Evolutionary conservation across 148 eudicot species (phyloP).

Genomic region (Camellia granthamiana): DNA sequence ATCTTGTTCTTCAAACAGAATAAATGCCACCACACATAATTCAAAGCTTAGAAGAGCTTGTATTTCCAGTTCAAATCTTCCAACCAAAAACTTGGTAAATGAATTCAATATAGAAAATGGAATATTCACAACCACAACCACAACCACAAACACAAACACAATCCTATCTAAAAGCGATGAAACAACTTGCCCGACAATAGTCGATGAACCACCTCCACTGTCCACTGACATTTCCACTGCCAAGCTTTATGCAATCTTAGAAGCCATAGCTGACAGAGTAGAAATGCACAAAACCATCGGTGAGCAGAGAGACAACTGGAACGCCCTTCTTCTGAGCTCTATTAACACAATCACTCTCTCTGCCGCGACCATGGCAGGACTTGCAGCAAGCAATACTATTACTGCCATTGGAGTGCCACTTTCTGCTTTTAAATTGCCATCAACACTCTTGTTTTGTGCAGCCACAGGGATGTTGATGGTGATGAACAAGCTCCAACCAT

Average conservation of each 20-base stretch:
- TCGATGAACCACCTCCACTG: not conserved
- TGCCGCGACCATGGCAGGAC: slow-evolving; percentile 52
- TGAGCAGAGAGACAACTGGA: slow-evolving; percentile 64
- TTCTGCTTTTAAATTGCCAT: slow-evolving; percentile 26
- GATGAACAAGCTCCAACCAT: slow-evolving; percentile 56
- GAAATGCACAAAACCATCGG: slow-evolving; percentile 65
- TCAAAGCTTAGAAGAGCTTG: not conserved
- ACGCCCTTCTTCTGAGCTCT: slow-evolving; percentile 50
- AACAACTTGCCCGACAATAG: not conserved
- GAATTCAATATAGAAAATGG: not conserved
- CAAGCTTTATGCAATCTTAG: slow-evolving; percentile 49
- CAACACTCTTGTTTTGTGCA: slow-evolving; percentile 32
- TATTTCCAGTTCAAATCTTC: not conserved
- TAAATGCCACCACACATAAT: not conserved
- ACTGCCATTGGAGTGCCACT: slow-evolving; percentile 5
- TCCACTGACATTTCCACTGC: not conserved
- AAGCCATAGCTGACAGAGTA: slow-evolving; percentile 49
- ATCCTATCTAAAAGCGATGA: slow-evolving; percentile 7
- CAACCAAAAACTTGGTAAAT: not conserved
- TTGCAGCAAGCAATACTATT: slow-evolving; percentile 8
- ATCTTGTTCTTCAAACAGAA: not conserved
- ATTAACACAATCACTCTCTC: slow-evolving; percentile 50
- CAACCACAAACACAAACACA: not conserved
- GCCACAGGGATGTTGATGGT: slow-evolving; percentile 32
- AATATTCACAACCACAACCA: not conserved